A percentile compares a stretch with the other conserved stretches of the same genome.
Conservation (phyloP, 2,329 filamentous ascomycete genomes). For the Monilinia aucupariae region DNA sequence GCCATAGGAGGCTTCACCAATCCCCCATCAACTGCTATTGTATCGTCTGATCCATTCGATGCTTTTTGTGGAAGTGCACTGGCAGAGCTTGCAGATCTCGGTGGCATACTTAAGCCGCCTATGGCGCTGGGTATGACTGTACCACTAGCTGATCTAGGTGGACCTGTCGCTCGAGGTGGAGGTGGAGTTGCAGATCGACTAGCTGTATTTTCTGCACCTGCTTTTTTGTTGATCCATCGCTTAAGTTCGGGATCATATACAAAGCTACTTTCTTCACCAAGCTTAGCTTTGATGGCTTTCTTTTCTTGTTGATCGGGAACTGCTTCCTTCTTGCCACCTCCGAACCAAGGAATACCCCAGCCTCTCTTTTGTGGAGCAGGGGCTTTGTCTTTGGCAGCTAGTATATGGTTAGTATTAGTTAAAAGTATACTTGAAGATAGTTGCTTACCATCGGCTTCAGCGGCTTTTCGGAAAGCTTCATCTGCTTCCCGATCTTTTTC, state of each 20-base stretch:
- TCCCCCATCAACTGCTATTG: neutral
- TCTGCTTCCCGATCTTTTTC: slow-evolving; percentile 75
- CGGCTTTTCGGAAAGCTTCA: slow-evolving; percentile 79
- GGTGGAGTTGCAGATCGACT: slow-evolving; percentile 67
- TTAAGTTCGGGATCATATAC: slow-evolving; percentile 94
- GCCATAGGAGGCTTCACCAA: slow-evolving; percentile 2
- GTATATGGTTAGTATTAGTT: slow-evolving; percentile 18
- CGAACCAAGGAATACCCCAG: slow-evolving; percentile 87
- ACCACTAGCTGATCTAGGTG: slow-evolving; percentile 36
- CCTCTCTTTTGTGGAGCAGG: slow-evolving; percentile 50
- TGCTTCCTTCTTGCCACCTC: slow-evolving; percentile 58
- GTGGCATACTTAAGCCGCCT: neutral
- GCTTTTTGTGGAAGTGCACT: slow-evolving; percentile 18
- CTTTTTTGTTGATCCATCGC: slow-evolving; percentile 98
- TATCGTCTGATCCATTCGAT: neutral
- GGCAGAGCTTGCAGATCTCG: slow-evolving; percentile 9
- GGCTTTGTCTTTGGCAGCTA: slow-evolving; percentile 57
- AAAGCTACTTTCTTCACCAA: slow-evolving; percentile 89
- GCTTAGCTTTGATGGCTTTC: slow-evolving; percentile 82
- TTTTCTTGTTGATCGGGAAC: slow-evolving; percentile 40
- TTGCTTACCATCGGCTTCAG: slow-evolving; percentile 63
- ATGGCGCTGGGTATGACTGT: slow-evolving; percentile 16
- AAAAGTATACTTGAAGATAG: neutral
- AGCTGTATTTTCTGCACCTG: slow-evolving; percentile 53
- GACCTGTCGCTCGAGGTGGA: slow-evolving; percentile 56